Conservation (phyloP, 345 rosid species). For the thale cress (Arabidopsis thaliana) region TAIR10.1 NC_003070.9:2262001-2262500, state of each 20-base stretch:
- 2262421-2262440: neutral
- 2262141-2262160: constrained; percentile 73
- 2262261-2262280: constrained; percentile 86
- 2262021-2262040: neutral
- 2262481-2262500: constrained; percentile 12
- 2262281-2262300: constrained; percentile 97
- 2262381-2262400: neutral
- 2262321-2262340: constrained; percentile 98
- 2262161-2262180: constrained; percentile 93
- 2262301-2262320: constrained; percentile 92
- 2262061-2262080: neutral
- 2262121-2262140: constrained; percentile 94
- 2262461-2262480: neutral
- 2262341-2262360: constrained; percentile 79
- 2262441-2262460: constrained; percentile 6
- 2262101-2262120: constrained; percentile 92
- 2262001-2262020: neutral
- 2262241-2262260: constrained; percentile 93
- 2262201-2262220: constrained; percentile 96
- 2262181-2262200: constrained; percentile 94
- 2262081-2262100: constrained; percentile 92
- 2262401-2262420: neutral
- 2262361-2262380: constrained; percentile 20
- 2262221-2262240: constrained; percentile 96
- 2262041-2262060: neutral